Evolutionary conservation across 1,284 basidiomycete genomes (phyloP), one percentile per base, ranked within the genome.

Genomic region (Boletus chippewaensis): DNA sequence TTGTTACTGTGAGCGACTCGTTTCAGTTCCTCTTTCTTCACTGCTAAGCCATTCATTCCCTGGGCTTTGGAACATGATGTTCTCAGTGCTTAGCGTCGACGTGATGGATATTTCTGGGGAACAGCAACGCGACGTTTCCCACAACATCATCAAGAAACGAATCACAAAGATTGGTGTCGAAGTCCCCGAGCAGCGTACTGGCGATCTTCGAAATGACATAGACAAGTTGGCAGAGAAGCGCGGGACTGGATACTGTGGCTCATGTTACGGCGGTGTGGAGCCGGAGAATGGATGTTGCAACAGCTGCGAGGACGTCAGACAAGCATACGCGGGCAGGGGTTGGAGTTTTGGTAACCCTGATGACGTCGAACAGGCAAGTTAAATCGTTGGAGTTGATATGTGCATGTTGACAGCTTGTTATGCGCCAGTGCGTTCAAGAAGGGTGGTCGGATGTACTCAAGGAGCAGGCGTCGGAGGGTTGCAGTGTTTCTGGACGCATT

Each of bases 41-140:
- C n/a, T 35, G 34, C 34, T 15, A 35, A 35, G 34, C 29, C 29
- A 34, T n/a, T 31, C 36, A 28, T 24, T n/a, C 35, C 16, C 40
- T 16, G 40, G 40, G 5, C 8, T 36, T 24, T 40, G 6, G 20
- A 29, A 45, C n/a, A 6, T 36, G 24, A 49, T 47, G 13, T 4
- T n/a, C 2, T 12, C 39, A 96, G 93, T 97, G 42, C 78, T 97
- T 45, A 94, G 91, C 66, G 71, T 99, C 49, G 96, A 99, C 69
- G 84, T 99, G 48, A 96, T 97, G 90, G 96, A 99, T 67, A 96
- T 99, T 56, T 92, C 89, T 51, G 96, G 96, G 26, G 95, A 98
- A 73, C 84, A 88, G 40, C 93, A 96, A 66, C 79, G 86, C 54
- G 94, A 96, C 61, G 69, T 96, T 41, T 79, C 89, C 11, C 95